These are phyloP conservation scores for Paramecium caudatum DNA, from an alignment of 73 alveolate species.

Conservation along the genomic window DNA sequence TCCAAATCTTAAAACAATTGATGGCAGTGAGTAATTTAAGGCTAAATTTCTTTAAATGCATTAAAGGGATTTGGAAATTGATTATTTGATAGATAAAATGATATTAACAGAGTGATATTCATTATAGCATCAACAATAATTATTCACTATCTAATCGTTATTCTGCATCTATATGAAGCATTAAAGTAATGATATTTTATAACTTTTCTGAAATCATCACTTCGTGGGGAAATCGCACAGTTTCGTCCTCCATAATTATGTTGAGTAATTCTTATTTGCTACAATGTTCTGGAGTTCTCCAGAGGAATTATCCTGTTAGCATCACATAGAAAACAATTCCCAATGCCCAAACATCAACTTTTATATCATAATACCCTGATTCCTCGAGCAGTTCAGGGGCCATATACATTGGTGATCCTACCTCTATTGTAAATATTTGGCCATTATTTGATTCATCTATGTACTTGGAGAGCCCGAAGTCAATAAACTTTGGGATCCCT, in stretches of 20 bases:
- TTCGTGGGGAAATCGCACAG: neutral
- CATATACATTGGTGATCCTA: slow-evolving; percentile 9
- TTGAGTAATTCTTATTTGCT: neutral
- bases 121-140: neutral
- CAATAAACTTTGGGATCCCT: slow-evolving; percentile 51
- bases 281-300: neutral
- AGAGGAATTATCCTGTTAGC: neutral
- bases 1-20: neutral
- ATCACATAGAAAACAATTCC: neutral
- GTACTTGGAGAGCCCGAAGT: slow-evolving; percentile 47
- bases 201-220: neutral
- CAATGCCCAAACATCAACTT: slow-evolving; percentile 16
- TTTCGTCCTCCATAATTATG: neutral
- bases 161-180: neutral
- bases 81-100: slow-evolving; percentile 39
- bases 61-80: slow-evolving; percentile 13
- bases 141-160: neutral
- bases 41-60: slow-evolving; percentile 38
- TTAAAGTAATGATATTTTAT: neutral
- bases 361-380: neutral
- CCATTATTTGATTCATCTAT: neutral
- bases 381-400: neutral
- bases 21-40: slow-evolving; percentile 43
- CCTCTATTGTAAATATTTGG: neutral
- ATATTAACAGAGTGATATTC: slow-evolving; percentile 10